Base-by-base conservation (phyloP, 176 grass and related monocot genomes). In the Paspalum notatum region DNA sequence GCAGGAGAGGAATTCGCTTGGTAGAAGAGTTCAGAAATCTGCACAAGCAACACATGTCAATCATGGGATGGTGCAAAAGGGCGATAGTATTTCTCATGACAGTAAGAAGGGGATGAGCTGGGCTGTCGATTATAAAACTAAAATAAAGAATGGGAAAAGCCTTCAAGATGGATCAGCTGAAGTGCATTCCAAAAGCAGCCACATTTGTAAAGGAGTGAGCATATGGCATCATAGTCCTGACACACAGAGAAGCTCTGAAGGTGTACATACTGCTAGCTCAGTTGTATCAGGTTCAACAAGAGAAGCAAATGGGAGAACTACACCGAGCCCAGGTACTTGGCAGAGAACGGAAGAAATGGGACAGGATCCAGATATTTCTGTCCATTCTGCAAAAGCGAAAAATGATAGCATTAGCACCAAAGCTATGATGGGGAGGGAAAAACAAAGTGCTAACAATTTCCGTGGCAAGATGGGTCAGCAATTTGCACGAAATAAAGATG, bases 1-100 rank as follows among this genome's bases (percentile, higher is more conserved):
- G 56, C 90, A 82, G 63, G 79, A 83, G 80, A 77, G 51, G 82
- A 79, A 32, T 80, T 46, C 67, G 44, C 8, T 17, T 43, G 57
- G 65, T 56, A 66, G 79, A 65, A 73, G 53, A 32, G 8, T 80
- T 54, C 27, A 81, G 47, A 70, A 70, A 65, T 82, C 74, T 24
- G 24, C 9, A 14, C 41, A 37, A 46, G 15, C 5, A 76, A 25
- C 69, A 56, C 68, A 77, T 49, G 37, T 42, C 32, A 76, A 80
- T 62, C 57, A 83, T 77, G 65, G 57, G 47, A 44, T 82, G 58
- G 66, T 59, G 51, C 32, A 53, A 32, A 21, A 76, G 74, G 27
- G 15, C 61, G 45, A 61, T 32, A 82, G 50, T 51, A 41, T 72
- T 68, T 5, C 45, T 39, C 26, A 38, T 56, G 40, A 41, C 11